phyloP scores from a whole-genome alignment of 1,284 basidiomycete genomes.

The Ustilago esculenta region DNA sequence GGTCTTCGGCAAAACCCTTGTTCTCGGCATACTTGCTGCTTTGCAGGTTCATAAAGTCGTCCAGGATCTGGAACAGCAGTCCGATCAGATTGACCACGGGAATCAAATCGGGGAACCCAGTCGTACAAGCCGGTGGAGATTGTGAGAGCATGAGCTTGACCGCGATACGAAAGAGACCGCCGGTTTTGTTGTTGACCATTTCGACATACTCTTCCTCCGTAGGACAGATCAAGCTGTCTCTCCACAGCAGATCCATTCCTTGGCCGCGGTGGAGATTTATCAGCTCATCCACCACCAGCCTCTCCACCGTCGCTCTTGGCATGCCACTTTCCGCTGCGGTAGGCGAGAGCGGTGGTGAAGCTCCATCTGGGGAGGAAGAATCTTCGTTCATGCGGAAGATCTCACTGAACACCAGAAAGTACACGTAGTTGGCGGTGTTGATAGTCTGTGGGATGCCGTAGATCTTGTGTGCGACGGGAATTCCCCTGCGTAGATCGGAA shows the following conservation, averaged over 20 bases:
- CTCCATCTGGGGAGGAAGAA: too few relatives aligned
- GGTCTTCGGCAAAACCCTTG: constrained; percentile 93
- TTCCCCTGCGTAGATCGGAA: constrained; percentile 85
- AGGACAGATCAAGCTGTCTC: constrained; percentile 89
- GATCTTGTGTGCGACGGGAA: constrained; percentile 90
- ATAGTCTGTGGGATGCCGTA: constrained; percentile 96
- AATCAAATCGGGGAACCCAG: constrained; percentile 66
- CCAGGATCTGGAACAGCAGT: constrained; percentile 93
- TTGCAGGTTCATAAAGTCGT: constrained; percentile 96
- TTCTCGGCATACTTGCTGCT: constrained; percentile 84
- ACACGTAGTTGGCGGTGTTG: constrained; percentile 96
- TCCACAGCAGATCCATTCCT: constrained; percentile 92
- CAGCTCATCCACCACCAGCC: constrained; percentile 72
- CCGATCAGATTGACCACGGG: constrained; percentile 94
- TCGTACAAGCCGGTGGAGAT: constrained; percentile 5
- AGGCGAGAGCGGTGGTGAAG: too few relatives aligned
- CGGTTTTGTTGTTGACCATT: constrained; percentile 99
- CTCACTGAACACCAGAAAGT: constrained; percentile 73
- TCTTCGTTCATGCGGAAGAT: constrained; percentile 78
- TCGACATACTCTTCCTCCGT: constrained; percentile 92
- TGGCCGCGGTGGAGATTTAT: constrained; percentile 92
- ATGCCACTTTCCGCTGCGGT: too few relatives aligned
- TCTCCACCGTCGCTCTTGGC: constrained; percentile 29
- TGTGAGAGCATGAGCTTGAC: constrained; percentile 94
- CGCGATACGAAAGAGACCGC: constrained; percentile 89